phyloP scores from a whole-genome alignment of 768 basidiomycete genomes.

The Boletus reticuloceps region DNA sequence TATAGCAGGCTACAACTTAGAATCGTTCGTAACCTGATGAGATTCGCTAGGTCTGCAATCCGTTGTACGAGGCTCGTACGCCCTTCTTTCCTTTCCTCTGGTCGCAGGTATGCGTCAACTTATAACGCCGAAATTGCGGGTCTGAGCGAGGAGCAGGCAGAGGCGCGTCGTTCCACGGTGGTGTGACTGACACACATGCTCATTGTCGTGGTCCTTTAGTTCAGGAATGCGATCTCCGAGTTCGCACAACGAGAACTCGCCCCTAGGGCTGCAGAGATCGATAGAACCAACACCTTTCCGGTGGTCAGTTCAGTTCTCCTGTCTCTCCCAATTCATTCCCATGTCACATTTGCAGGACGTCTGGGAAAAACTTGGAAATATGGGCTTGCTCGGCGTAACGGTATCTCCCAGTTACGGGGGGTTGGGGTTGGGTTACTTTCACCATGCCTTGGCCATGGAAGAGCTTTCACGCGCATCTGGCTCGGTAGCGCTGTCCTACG shows the following conservation, averaged over 20 bases:
- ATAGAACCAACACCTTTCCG: slow-evolving; percentile 82
- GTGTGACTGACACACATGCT: not conserved
- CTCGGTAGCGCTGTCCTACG: slow-evolving; percentile 89
- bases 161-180: slow-evolving; percentile 45
- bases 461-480: slow-evolving; percentile 88
- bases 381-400: slow-evolving; percentile 91
- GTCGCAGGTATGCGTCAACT: slow-evolving; percentile 39
- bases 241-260: slow-evolving; percentile 86
- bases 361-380: slow-evolving; percentile 85
- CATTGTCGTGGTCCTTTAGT: slow-evolving; percentile 43
- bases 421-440: slow-evolving; percentile 76
- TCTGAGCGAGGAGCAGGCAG: slow-evolving; percentile 74
- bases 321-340: not conserved
- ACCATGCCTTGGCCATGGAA: slow-evolving; percentile 94
- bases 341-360: slow-evolving; percentile 53
- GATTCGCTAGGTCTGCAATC: slow-evolving; percentile 9
- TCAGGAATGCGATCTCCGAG: slow-evolving; percentile 71
- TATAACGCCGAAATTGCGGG: slow-evolving; percentile 77
- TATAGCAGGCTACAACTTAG: no score
- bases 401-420: slow-evolving; percentile 81
- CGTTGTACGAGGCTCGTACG: slow-evolving; percentile 3
- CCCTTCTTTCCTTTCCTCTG: not conserved
- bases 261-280: slow-evolving; percentile 82
- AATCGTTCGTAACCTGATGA: slow-evolving; percentile 2
- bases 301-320: slow-evolving; percentile 40